Evolutionary conservation across 2,329 filamentous ascomycete genomes (phyloP).

Genomic region (Colletotrichum ledebouriae): DNA sequence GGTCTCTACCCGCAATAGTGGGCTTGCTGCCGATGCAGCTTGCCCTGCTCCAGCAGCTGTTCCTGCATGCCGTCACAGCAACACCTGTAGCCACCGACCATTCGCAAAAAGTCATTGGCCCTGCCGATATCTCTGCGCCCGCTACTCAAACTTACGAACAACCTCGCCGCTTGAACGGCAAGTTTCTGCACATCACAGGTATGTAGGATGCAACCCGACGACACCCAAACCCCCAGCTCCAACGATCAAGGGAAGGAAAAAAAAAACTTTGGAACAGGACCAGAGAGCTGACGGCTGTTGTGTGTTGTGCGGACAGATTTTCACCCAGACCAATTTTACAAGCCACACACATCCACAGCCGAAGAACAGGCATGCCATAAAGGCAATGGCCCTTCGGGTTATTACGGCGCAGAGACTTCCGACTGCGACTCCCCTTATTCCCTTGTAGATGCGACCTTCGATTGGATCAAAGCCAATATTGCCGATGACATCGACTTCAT

Average conservation of each 20-base stretch:
- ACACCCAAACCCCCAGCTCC: neutral
- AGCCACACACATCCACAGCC: constrained; percentile 79
- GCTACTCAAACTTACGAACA: constrained; percentile 54
- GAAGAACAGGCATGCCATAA: constrained; percentile 82
- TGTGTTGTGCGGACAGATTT: constrained; percentile 74
- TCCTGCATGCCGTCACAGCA: constrained; percentile 41
- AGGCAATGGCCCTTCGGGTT: constrained; percentile 80
- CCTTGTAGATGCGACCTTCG: constrained; percentile 88
- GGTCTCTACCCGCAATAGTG: constrained; percentile 42
- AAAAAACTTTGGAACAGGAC: constrained; percentile 21
- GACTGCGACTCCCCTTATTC: constrained; percentile 88
- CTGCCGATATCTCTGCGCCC: constrained; percentile 32
- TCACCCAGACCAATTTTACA: constrained; percentile 92
- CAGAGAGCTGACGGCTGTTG: constrained; percentile 19
- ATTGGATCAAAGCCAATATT: constrained; percentile 86
- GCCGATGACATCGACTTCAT: constrained; percentile 88
- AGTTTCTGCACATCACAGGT: constrained; percentile 93
- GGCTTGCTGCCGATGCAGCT: constrained; percentile 40
- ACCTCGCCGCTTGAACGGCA: constrained; percentile 67
- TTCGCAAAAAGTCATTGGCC: constrained; percentile 38
- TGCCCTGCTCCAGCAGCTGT: constrained; percentile 39
- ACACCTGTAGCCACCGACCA: constrained; percentile 39
- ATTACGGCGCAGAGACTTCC: constrained; percentile 86
- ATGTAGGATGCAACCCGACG: constrained; percentile 48
- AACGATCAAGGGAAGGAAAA: neutral